phyloP scores from a whole-genome alignment of 169 alveolate species.

The Plasmodium blacklocki region DNA sequence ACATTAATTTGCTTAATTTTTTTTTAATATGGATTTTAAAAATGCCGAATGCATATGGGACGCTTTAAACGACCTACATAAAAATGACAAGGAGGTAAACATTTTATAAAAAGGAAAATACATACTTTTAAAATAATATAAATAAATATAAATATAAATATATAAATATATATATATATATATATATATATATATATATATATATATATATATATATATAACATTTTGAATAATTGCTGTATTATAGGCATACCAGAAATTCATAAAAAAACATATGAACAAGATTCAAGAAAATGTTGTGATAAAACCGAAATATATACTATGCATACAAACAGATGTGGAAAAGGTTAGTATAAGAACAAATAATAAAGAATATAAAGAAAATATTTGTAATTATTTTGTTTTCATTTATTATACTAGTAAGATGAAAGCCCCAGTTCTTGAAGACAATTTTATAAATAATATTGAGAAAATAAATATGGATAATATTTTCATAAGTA shows the following conservation, averaged over 20 bases:
- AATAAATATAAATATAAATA: not conserved
- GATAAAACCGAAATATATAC: constrained; percentile 46
- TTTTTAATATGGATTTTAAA: constrained; percentile 48
- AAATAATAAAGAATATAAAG: constrained; percentile 35
- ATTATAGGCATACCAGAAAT: constrained; percentile 51
- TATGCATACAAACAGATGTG: constrained; percentile 47
- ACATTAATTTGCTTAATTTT: not conserved
- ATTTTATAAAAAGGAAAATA: not conserved
- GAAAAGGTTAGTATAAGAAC: constrained; percentile 57
- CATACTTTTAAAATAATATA: not conserved
- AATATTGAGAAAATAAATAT: constrained; percentile 33
- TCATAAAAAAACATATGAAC: constrained; percentile 49
- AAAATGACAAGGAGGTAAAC: constrained; percentile 1
- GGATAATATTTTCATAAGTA: constrained; percentile 53
- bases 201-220: too few relatives aligned
- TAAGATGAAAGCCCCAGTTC: constrained; percentile 34
- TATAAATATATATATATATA: not conserved
- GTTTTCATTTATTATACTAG: constrained; percentile 57
- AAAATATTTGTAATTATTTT: constrained; percentile 67
- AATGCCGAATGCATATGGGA: constrained; percentile 68
- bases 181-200: too few relatives aligned
- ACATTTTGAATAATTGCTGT: not conserved
- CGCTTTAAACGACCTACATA: constrained; percentile 38
- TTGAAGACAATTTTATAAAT: constrained; percentile 12
- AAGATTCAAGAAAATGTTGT: not conserved